A percentile compares a stretch with the other conserved stretches of the same genome.
Conservation (phyloP, 2,329 filamentous ascomycete species). For the Ceratocystis papillata region DNA sequence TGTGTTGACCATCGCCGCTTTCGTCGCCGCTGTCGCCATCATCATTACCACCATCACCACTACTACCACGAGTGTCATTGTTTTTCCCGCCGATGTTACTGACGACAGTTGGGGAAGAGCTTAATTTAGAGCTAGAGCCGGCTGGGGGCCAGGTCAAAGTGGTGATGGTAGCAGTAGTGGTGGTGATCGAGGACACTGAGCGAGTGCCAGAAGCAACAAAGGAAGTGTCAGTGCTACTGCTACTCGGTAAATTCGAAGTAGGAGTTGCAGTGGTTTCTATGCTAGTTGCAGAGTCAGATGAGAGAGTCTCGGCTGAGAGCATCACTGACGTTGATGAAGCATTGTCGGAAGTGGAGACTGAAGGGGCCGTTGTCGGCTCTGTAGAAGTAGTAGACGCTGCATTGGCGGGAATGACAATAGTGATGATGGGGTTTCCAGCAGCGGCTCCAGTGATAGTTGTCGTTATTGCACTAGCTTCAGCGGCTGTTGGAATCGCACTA, state of each 20-base stretch:
- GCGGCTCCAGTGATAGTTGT: slow-evolving; percentile 18
- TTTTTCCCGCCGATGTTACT: not conserved
- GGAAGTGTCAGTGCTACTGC: not conserved
- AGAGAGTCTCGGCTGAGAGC: not conserved
- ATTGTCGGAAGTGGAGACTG: not conserved
- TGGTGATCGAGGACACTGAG: not conserved
- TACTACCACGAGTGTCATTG: not conserved
- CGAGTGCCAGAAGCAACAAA: slow-evolving; percentile 7
- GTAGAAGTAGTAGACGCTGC: not conserved
- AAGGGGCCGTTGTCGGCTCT: not conserved
- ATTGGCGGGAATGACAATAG: slow-evolving; percentile 18
- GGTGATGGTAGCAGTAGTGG: not conserved
- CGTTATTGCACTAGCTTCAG: slow-evolving; percentile 14
- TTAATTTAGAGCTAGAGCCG: not conserved
- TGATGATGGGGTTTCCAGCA: slow-evolving; percentile 20
- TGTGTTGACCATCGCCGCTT: not conserved
- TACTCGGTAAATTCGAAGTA: not conserved
- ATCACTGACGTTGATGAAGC: not conserved
- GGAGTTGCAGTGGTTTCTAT: not conserved
- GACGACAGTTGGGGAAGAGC: not conserved
- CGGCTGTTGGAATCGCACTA: slow-evolving; percentile 13
- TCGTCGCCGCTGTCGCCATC: not conserved
- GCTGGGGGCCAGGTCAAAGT: not conserved
- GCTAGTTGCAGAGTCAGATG: slow-evolving; percentile 4
- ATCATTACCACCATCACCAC: not conserved